Evolutionary conservation across 1,139 yeast species (phyloP).

Genomic region (Pichiaceae sp.): DNA sequence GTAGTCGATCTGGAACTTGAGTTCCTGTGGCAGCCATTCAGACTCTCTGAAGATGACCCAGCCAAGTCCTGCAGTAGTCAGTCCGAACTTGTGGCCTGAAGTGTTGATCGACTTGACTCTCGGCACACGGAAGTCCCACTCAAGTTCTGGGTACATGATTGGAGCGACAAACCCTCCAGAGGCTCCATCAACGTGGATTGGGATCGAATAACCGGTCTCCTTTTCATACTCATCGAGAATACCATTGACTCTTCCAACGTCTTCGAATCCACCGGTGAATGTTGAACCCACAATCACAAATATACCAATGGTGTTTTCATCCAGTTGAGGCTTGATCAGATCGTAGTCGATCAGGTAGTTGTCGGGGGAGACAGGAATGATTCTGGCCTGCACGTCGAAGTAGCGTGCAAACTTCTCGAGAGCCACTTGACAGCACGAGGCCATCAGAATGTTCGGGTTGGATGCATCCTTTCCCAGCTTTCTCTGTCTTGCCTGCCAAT

Average conservation of each 20-base stretch:
- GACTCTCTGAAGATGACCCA: conserved; percentile 82
- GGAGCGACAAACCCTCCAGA: conserved; percentile 89
- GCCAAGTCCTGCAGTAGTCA: conserved; percentile 85
- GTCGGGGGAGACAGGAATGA: conserved; percentile 56
- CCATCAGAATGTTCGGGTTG: conserved; percentile 85
- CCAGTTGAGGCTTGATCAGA: conserved; percentile 55
- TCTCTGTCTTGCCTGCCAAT: conserved; percentile 67
- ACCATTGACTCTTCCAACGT: conserved; percentile 51
- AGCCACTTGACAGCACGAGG: conserved; percentile 93
- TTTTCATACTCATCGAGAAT: conserved; percentile 60
- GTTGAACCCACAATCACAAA: conserved; percentile 88
- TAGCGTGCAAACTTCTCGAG: conserved; percentile 89
- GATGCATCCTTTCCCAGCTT: conserved; percentile 50
- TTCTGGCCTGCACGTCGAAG: conserved; percentile 82
- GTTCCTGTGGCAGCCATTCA: conserved; percentile 54
- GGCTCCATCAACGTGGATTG: conserved; percentile 93
- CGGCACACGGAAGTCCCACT: conserved; percentile 75
- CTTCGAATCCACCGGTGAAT: conserved; percentile 87
- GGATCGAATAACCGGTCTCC: conserved; percentile 60
- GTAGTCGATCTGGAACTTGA: conserved; percentile 73
- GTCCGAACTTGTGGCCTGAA: conserved; percentile 92
- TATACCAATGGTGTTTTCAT: conserved; percentile 89
- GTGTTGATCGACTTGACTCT: conserved; percentile 82
- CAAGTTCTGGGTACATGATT: conserved; percentile 61
- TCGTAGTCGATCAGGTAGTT: conserved; percentile 58